phyloP scores from a whole-genome alignment of 805 yeast species.

The Saturnispora serradocipensis region DNA sequence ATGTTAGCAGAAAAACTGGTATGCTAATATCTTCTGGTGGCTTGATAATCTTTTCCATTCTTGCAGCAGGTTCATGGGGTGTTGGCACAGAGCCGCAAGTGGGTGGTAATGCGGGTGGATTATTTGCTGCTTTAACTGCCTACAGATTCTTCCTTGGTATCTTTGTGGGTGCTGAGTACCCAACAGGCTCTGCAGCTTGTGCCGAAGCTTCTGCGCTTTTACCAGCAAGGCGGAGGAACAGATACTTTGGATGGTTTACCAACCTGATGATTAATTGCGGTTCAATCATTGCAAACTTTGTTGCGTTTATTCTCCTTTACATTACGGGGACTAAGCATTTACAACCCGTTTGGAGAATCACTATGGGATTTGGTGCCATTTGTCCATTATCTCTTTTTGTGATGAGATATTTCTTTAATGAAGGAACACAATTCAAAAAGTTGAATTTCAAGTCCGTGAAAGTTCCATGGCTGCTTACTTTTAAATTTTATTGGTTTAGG shows the following conservation, averaged over 20 bases:
- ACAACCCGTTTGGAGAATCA: constrained; percentile 83
- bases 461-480: constrained; percentile 57
- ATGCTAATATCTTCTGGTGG: constrained; percentile 73
- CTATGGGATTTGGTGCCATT: constrained; percentile 83
- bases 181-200: constrained; percentile 87
- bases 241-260: constrained; percentile 86
- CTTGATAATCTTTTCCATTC: constrained; percentile 66
- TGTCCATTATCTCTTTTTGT: constrained; percentile 74
- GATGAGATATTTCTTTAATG: constrained; percentile 66
- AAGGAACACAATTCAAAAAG: constrained; percentile 62
- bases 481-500: constrained; percentile 83
- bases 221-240: constrained; percentile 73
- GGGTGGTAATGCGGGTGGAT: constrained; percentile 55
- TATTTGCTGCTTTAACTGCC: constrained; percentile 75
- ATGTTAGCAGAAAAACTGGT: constrained; percentile 69
- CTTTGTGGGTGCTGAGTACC: constrained; percentile 93
- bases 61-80: constrained; percentile 88
- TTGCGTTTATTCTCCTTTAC: constrained; percentile 79
- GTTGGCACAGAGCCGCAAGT: constrained; percentile 30
- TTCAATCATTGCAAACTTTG: constrained; percentile 74
- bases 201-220: constrained; percentile 79
- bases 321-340: constrained; percentile 65
- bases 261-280: constrained; percentile 82
- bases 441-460: constrained; percentile 54
- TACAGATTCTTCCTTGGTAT: constrained; percentile 83